Evolutionary conservation across 2,329 filamentous ascomycete species (phyloP), one percentile per base, ranked within the genome.

Genomic region (Cercospora beticola): DNA sequence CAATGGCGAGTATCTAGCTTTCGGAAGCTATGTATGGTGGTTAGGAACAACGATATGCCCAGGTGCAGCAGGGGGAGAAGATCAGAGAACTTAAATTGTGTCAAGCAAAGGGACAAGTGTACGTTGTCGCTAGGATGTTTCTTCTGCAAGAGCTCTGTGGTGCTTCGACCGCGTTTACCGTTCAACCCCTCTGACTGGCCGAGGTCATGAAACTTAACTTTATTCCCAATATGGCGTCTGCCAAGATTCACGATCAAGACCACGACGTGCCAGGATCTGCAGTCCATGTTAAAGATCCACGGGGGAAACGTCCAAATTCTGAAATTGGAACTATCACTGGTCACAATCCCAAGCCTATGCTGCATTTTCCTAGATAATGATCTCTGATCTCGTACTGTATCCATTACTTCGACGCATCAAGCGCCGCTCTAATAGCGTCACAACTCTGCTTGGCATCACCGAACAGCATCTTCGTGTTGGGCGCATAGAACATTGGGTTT

Each of bases 391-490:
- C 6, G 26, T 14, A 8, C 21, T 56, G 49, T 30, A 56, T 36
- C 30, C 30, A 59, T 63, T 49, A 72, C 65, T 70, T 71, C 26
- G 67, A 68, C 66, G 69, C 73, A 65, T 74, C 72, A 69, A 77
- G 67, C 33, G 76, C 76, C n/a, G 75, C 71, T 52, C 74, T 76
- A 68, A 78, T 77, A 9, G 76, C 76, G 71, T 78, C 76, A 68
- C 76, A 78, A 67, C 69, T 76, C 62, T 73, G 86, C 82, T 92
- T 94, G 21, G 93, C 93, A 82, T 97, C 93, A 28, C 93, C 93
- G 81, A 97, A 97, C 68, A 97, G 79, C 93, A 97, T 97, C 82
- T 90, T 92, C 2, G 93, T 93, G 62, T 90, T 90, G 3, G 66
- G 70, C n/a, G 65, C 64, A 49, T 67, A 95, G 80, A 96, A 95